Base-by-base conservation (phyloP, 495 filamentous ascomycete genomes). In the Talaromyces ruber region DNA sequence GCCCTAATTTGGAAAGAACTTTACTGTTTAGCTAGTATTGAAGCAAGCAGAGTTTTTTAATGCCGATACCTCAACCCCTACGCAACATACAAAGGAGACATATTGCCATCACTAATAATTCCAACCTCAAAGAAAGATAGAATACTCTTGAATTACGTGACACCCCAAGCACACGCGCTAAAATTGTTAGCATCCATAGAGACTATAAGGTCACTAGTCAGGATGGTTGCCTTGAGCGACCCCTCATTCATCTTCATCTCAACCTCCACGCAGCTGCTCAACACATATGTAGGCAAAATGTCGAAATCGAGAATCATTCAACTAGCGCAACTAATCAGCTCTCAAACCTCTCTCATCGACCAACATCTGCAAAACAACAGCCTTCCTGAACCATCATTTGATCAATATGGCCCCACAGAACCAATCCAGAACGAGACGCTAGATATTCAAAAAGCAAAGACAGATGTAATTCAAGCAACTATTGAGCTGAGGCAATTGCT, bases 401-500 rank as follows among this genome's bases (percentile, higher is more conserved):
- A 62, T 29, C 29, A 28, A n/a, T 12, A 55, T 43, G 53, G 29
- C 14, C 60, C 60, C 11, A 39, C 52, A 16, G 53, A 62, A 3
- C 50, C 59, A 34, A 50, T 62, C 51, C 25, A 55, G 18, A 18
- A 62, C 6, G 51, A 16, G 11, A 39, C 60, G 2, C 11, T 9
- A 5, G 60, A 62, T 11, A 32, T 62, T 11, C 24, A 37, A 28
- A 37, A 43, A 30, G 53, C 51, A 29, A 55, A 43, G 29, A 37
- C 50, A 11, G 60, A 55, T 37, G 53, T 57, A 34, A 55, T 62
- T 26, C 51, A 62, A 32, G 60, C 60, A 6, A 18, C 53, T 1
- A 57, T 55, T 43, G 60, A 62, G n/a, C n/a, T 62, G n/a, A 24
- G 32, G 22, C 51, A 55, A 18, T 37, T 62, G 12, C 47, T 62